These are phyloP conservation scores for Phyllosticta citribraziliensis DNA, from an alignment of 2,329 filamentous ascomycete species.

Conservation along the genomic window DNA sequence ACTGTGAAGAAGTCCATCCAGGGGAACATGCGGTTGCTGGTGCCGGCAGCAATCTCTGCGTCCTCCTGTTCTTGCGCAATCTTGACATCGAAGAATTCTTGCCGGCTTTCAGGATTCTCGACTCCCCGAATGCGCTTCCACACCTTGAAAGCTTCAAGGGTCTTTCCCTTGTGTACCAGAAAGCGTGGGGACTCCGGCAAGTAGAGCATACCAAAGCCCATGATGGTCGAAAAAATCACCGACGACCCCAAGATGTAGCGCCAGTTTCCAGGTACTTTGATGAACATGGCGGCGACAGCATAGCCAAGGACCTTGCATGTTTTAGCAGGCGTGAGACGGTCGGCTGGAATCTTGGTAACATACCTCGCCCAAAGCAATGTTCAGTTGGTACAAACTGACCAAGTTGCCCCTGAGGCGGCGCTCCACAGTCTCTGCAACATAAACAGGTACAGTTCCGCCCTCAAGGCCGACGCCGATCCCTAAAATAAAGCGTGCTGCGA, in stretches of 20 bases:
- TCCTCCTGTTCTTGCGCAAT: constrained; percentile 48
- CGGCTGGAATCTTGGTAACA: no score
- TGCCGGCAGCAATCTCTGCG: constrained; percentile 40
- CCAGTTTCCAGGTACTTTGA: constrained; percentile 61
- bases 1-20: constrained; percentile 65
- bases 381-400: constrained; percentile 66
- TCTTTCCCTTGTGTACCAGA: constrained; percentile 57
- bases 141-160: constrained; percentile 53
- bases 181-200: constrained; percentile 61
- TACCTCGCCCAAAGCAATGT: constrained; percentile 44
- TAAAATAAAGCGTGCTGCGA: constrained; percentile 57
- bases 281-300: constrained; percentile 62
- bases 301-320: constrained; percentile 67
- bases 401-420: constrained; percentile 58
- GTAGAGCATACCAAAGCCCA: constrained; percentile 51
- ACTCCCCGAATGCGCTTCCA: constrained; percentile 64
- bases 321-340: no score
- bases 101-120: constrained; percentile 45
- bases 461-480: constrained; percentile 63
- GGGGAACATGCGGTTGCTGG: constrained; percentile 47
- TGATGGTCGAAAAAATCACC: constrained; percentile 57
- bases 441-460: constrained; percentile 61
- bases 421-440: constrained; percentile 58
- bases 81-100: constrained; percentile 66
- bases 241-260: constrained; percentile 65